Conservation (phyloP, 352 stramenopile genomes). For the Globisporangium recalcitrans region DNA sequence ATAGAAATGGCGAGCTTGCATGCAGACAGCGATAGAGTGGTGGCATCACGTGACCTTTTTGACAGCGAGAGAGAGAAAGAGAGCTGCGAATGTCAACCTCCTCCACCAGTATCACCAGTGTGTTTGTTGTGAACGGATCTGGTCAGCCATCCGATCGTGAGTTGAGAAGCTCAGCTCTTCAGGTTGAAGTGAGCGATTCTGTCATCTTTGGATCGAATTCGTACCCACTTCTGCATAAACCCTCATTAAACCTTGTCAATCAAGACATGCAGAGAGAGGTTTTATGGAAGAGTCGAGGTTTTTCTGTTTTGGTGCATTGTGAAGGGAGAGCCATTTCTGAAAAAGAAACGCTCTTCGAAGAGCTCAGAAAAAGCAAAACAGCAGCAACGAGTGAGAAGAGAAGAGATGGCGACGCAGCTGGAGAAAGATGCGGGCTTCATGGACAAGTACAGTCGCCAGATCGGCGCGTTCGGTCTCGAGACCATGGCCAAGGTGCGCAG, state of each 20-base stretch:
- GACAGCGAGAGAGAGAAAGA: neutral
- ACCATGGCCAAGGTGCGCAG: slow-evolving; percentile 86
- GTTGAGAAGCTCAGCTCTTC: neutral
- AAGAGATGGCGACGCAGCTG: slow-evolving; percentile 56
- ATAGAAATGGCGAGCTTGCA: neutral
- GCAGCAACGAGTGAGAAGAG: neutral
- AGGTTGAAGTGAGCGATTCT: slow-evolving; percentile 28
- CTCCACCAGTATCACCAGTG: neutral
- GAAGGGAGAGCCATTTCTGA: neutral
- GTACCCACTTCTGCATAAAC: slow-evolving; percentile 6
- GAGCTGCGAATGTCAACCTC: neutral
- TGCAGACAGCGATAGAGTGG: neutral
- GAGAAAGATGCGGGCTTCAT: slow-evolving; percentile 89
- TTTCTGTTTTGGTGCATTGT: neutral
- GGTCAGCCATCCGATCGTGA: neutral
- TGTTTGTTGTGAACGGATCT: neutral
- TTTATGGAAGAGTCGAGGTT: neutral
- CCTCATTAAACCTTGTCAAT: slow-evolving; percentile 1
- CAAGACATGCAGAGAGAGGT: too few species aligned
- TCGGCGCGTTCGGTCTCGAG: slow-evolving; percentile 89
- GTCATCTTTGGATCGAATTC: slow-evolving; percentile 9
- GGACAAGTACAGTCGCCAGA: slow-evolving; percentile 93
- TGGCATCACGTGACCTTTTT: neutral
- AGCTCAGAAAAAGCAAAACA: slow-evolving; percentile 21
- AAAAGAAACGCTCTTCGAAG: slow-evolving; percentile 19